Base-by-base conservation (phyloP, 1,284 basidiomycete species). In the Tylopilus sp. region DNA sequence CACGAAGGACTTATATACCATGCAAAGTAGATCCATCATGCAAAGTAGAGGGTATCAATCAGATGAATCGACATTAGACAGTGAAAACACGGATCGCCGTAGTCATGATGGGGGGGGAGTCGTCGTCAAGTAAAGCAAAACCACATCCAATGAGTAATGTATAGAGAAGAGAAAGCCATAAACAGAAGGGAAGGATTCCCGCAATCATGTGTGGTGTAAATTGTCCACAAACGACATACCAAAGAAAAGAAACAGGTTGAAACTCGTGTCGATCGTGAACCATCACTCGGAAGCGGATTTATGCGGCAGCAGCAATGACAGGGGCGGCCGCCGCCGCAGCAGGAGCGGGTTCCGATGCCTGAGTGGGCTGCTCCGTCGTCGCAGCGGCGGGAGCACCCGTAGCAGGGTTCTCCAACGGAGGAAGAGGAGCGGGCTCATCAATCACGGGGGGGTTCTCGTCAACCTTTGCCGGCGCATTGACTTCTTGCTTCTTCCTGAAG, bases 371-470 rank as follows among this genome's bases (percentile, higher is more conserved):
- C 54, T 74, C 72, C 50, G 71, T 55, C n/a, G 71, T 45, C 4
- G 64, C 56, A n/a, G 71, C 46, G 4, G 64, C 69, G 39, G 71
- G 68, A 24, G 69, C 66, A 36, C 69, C 66, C 24, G 60, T 63
- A 30, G 71, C 82, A 26, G 83, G 85, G 70, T 86, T 81, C 72
- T 89, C 88, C 54, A 88, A 75, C 56, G 86, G 85, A 51, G 83
- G 84, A 55, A 87, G 81, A 28, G 83, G 83, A 45, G 75, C 63
- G 44, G 85, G 84, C 72, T 88, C 82, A 50, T 85, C 85, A 57
- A 88, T 84, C 75, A 84, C 85, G 50, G 84, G 83, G 28, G 87
- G 85, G 61, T 85, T 77, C 73, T 87, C 86, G 58, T 90, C 88
- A 52, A 93, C 88, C 76, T 91, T 91, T 50, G 91, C 78, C 47